Evolutionary conservation across 176 grass and related monocot genomes (phyloP), one percentile per base, ranked within the genome.

Genomic region (Ananas comosus): DNA sequence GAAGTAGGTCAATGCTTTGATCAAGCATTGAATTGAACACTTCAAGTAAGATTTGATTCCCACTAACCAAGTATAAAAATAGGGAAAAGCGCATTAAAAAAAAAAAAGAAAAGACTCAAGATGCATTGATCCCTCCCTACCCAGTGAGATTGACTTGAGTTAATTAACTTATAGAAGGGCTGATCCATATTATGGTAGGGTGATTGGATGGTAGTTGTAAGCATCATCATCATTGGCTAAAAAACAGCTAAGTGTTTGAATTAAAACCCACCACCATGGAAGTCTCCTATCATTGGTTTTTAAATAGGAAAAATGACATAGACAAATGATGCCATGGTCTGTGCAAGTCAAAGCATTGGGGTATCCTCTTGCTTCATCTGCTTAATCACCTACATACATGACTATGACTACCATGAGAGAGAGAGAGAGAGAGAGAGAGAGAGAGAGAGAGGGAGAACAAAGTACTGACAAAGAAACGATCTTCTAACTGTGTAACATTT

Each of bases 1-100:
- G 50, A 65, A 2, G 50, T 61, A 82, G 53, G 83, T 87, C 81
- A 94, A 82, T 87, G 78, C 72, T 78, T 79, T 65, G 71, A 84
- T 87, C 83, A 84, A 52, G 52, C 70, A 68, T 66, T 81, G 64
- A 79, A 68, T 70, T 82, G n/a, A 71, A 61, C 65, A 76, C 12
- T 23, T 74, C 25, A 82, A 48, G 63, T 70, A 82, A 76, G 51
- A 79, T 80, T 63, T 68, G 82, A 74, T 66, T 78, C 83, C 70
- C 25, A 64, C 21, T 48, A 57, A 50, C 73, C 72, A 64, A 74
- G 48, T 61, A 16, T 12, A 18, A 74, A 56, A 28, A 74, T 21
- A 57, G 17, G 70, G 68, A 80, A 67, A 68, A 76, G 29, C 33
- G 6, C 33, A 42, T 42, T 6, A 72, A 49, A 16, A 56, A 56